Base-by-base conservation (phyloP, 805 yeast genomes). In the Pichia pseudocactophila region DNA sequence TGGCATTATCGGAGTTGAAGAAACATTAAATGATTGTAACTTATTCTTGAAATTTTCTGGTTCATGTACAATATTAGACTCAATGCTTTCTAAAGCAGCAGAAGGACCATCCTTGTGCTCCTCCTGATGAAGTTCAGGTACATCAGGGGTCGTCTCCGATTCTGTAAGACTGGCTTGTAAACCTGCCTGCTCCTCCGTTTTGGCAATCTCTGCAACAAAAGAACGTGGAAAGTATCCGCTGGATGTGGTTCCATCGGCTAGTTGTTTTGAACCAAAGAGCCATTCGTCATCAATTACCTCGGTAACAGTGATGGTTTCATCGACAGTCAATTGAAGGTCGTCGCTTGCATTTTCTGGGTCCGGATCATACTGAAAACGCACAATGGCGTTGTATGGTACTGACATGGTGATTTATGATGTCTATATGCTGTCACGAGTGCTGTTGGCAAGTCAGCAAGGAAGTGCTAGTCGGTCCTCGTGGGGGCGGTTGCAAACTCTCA, bases 211-310 rank as follows among this genome's bases (percentile, higher is more conserved):
- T 39, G 75, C 76, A 5, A 90, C 97, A 65, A 86, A 90, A 55
- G 77, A 78, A 57, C 74, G 76, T 3, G 98, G 98, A 54, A 92
- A 92, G 66, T 89, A 80, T 7, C 98, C 98, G 17, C 73, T 62
- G 36, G 64, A 62, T 20, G 51, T 34, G 9, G 48, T 55, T 5
- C 85, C 85, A 27, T 65, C 64, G 4, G 38, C 28, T 46, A 65
- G 73, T 3, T 53, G 55, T 52, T 73, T 82, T 4, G 69, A 64
- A 3, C 98, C 98, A 32, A 73, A 67, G 56, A 76, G 82, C 97
- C 97, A 92, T 49, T 89, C 96, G 7, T 80, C 95, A 59, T 90
- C 97, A 51, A 87, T 96, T 41, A 85, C 69, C 31, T 75, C 77
- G 5, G 80, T 77, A 22, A 90, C 96, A 3, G 78, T 74, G 50